A percentile compares a stretch with the other conserved stretches of the same genome.
phyloP scores from a whole-genome alignment of 176 grass and related monocot genomes.

The Zea luxurians region DNA sequence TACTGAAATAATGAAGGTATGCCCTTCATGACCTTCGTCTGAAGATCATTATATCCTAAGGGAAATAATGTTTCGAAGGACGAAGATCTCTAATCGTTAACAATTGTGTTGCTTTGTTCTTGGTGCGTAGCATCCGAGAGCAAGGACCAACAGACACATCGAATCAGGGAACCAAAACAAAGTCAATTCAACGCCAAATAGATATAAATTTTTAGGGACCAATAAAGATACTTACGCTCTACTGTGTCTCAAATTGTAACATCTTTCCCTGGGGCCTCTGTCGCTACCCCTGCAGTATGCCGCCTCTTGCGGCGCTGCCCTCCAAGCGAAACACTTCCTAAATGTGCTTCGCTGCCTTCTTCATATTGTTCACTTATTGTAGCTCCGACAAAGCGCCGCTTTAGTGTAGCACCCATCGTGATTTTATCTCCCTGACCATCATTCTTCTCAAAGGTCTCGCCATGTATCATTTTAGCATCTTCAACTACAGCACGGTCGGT shows the following conservation, averaged over 20 bases:
- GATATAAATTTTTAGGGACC: neutral
- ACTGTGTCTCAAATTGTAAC: constrained; percentile 79
- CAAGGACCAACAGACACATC: too few species aligned
- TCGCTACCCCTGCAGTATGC: constrained; percentile 46
- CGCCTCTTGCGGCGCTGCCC: constrained; percentile 73
- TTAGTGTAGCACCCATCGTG: constrained; percentile 49
- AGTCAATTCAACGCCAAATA: neutral
- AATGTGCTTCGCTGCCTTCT: constrained; percentile 70
- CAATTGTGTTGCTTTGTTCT: too few species aligned
- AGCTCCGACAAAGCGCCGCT: constrained; percentile 53
- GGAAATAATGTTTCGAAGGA: too few species aligned
- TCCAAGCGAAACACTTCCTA: constrained; percentile 83
- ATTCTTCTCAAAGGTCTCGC: constrained; percentile 51
- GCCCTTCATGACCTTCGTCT: too few species aligned
- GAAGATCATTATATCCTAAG: too few species aligned
- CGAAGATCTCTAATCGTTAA: too few species aligned
- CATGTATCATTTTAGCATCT: constrained; percentile 73
- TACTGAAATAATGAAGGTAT: too few species aligned
- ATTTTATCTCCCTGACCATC: constrained; percentile 51
- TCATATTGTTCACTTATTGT: constrained; percentile 60
- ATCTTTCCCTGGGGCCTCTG: constrained; percentile 55
- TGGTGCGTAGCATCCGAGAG: too few species aligned
- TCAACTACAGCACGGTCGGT: constrained; percentile 58
- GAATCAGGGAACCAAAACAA: constrained; percentile 10
- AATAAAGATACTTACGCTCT: constrained; percentile 60